Conservation (phyloP, 805 yeast genomes). For the Myxozyma mucilagina region DNA sequence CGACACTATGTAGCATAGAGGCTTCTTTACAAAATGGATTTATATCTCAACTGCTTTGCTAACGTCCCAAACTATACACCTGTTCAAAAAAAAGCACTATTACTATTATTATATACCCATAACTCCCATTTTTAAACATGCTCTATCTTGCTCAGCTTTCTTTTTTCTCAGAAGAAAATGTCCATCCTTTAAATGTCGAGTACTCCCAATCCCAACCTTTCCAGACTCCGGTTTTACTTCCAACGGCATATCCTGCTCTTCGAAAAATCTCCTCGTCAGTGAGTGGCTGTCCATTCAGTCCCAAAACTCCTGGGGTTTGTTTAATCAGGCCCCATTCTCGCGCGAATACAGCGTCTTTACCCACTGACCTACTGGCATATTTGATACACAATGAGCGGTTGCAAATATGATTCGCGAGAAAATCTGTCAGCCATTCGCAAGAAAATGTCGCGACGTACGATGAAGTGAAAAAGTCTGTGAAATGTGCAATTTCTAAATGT, state of each 20-base stretch:
- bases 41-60: no score
- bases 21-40: neutral
- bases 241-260: conserved; percentile 2
- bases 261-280: conserved; percentile 18
- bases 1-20: neutral
- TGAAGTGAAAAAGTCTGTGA: conserved; percentile 24
- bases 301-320: neutral
- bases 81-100: no score
- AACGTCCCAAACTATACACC: no score
- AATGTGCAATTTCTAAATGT: conserved; percentile 14
- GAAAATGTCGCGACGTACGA: conserved; percentile 19
- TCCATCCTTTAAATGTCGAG: conserved; percentile 26
- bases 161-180: neutral
- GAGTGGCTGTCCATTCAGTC: conserved; percentile 10
- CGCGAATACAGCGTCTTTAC: conserved; percentile 27
- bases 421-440: conserved; percentile 19
- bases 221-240: neutral
- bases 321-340: conserved; percentile 26
- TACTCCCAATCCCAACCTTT: conserved; percentile 28
- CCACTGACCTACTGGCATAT: conserved; percentile 21
- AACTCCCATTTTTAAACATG: no score
- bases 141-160: neutral
- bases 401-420: conserved; percentile 16
- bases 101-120: no score
- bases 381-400: conserved; percentile 11